Evolutionary conservation across 2,329 filamentous ascomycete genomes (phyloP).

Genomic region (Teratosphaeria nubilosa): DNA sequence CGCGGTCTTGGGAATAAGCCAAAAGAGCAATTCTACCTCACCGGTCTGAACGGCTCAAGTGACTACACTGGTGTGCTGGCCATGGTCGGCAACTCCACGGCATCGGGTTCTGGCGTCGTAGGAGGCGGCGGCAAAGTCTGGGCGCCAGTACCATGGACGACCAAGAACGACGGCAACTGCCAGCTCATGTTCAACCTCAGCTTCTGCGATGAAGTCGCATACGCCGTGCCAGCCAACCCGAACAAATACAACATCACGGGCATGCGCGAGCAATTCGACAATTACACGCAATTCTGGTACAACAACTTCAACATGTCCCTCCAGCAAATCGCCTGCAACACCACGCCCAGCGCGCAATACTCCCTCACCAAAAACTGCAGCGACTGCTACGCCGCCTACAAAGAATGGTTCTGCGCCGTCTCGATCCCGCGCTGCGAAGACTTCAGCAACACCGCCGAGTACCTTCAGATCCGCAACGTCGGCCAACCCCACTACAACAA

Average conservation of each 20-base stretch:
- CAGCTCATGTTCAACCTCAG: conserved; percentile 75
- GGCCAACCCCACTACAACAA: conserved; percentile 32
- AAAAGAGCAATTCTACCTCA: conserved; percentile 82
- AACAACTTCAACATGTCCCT: conserved; percentile 71
- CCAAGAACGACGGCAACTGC: conserved; percentile 63
- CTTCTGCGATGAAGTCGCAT: conserved; percentile 81
- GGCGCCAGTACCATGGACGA: conserved; percentile 59
- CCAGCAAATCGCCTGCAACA: conserved; percentile 76
- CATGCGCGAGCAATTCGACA: conserved; percentile 68
- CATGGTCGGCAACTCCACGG: conserved; percentile 45
- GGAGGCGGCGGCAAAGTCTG: conserved; percentile 72
- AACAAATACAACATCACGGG: conserved; percentile 48
- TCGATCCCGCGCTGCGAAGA: conserved; percentile 88
- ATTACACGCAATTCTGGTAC: conserved; percentile 59
- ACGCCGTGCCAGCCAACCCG: conserved; percentile 78
- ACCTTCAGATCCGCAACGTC: conserved; percentile 61
- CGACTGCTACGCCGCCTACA: conserved; percentile 74
- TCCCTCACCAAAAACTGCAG: conserved; percentile 68
- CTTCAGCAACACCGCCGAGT: conserved; percentile 49
- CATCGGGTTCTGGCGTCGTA: conserved; percentile 43
- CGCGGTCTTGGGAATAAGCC: conserved; percentile 57
- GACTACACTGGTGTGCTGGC: conserved; percentile 66
- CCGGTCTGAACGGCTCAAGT: conserved; percentile 60
- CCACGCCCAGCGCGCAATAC: conserved; percentile 61
- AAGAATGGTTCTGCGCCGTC: conserved; percentile 88